Conservation (phyloP, 1,139 yeast species). For the Saccharomycopsis hybrid region DNA sequence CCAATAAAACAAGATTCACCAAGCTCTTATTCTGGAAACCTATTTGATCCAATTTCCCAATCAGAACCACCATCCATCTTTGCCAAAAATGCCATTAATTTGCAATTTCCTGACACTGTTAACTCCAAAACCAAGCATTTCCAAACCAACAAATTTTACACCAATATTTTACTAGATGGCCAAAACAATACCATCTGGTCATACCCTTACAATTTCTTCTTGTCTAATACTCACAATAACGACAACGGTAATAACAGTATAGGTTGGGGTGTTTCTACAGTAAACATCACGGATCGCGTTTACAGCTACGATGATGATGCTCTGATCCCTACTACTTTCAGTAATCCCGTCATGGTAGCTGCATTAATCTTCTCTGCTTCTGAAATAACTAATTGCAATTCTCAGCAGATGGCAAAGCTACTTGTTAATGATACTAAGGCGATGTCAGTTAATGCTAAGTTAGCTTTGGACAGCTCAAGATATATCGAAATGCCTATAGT, state of each 20-base stretch:
- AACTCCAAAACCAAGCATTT: constrained; percentile 36
- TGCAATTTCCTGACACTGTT: constrained; percentile 44
- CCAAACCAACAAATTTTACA: constrained; percentile 68
- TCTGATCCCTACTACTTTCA: constrained; percentile 45
- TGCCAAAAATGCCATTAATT: constrained; percentile 39
- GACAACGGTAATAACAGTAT: constrained; percentile 37
- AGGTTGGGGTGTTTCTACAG: constrained; percentile 65
- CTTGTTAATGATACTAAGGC: constrained; percentile 32
- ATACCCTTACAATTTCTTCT: constrained; percentile 61
- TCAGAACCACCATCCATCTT: constrained; percentile 45
- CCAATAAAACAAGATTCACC: too few relatives aligned
- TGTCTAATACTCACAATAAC: constrained; percentile 33
- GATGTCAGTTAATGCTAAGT: constrained; percentile 28
- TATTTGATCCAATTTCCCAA: constrained; percentile 46
- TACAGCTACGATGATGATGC: constrained; percentile 31
- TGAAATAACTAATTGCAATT: constrained; percentile 33
- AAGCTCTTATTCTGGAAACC: constrained; percentile 28
- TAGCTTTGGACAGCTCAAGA: constrained; percentile 31
- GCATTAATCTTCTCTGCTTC: constrained; percentile 52
- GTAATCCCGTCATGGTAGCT: constrained; percentile 45
- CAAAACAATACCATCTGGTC: constrained; percentile 45
- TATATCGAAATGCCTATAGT: constrained; percentile 38
- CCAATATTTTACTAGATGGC: constrained; percentile 50
- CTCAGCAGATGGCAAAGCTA: constrained; percentile 4
- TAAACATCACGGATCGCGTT: constrained; percentile 47